Base-by-base conservation (phyloP, 2,329 filamentous ascomycete genomes). In the Venturia oleaginea region DNA sequence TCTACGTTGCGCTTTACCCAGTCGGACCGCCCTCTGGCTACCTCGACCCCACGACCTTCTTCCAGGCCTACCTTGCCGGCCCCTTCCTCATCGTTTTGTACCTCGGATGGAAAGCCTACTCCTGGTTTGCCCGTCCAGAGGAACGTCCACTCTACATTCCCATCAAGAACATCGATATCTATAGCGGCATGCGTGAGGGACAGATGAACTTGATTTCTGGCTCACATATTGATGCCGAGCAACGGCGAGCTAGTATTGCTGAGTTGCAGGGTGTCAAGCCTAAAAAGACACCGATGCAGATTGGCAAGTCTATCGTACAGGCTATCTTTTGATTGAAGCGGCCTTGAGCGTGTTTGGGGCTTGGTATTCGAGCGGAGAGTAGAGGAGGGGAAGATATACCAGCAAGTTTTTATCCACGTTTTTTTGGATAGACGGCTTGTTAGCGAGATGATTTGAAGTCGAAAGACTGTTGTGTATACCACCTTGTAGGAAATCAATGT, bases 141-240 rank as follows among this genome's bases (percentile, higher is more conserved):
- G 68, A 75, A 63, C 72, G 73, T 32, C 69, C 70, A 42, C 60
- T 74, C 51, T 75, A 67, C 61, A 67, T 73, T 67, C 64, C 65
- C 48, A 68, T 69, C 37, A 72, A 69, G 65, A 68, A 75, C 34
- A 75, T 75, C 43, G 73, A 75, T 61, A 71, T 75, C 65, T 75
- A 75, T 67, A 71, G 69, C n/a, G 73, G 73, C 55, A 74, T 75
- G 73, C 65, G 73, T 38, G 72, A 74, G 60, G 54, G 59, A n/a
- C 62, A 64, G 55, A 48, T 42, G 34, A 34, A 57, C 27, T 2
- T 24, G 24, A 71, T 73, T 64, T 71, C 69, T 61, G 72, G 71
- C 40, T 61, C 63, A 22, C 68, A 68, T 63, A 66, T 72, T 27
- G 38, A 71, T 24, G 67, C 68, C 17, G 70, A 72, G 30, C 63